Evolutionary conservation across 1,284 basidiomycete species (phyloP).

Genomic region (Sanghuangporus sanghuang): DNA sequence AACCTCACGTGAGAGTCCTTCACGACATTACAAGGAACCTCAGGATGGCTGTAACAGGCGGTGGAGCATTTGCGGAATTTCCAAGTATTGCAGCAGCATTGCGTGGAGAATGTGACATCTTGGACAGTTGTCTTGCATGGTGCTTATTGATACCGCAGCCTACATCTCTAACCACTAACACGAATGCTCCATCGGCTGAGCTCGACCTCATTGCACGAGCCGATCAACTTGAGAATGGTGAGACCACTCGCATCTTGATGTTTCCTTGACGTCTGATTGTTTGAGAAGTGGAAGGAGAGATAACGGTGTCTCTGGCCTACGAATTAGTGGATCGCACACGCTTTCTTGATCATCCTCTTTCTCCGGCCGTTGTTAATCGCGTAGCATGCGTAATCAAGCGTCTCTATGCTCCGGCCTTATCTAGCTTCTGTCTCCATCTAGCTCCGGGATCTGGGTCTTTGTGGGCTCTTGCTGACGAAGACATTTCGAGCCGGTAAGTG

Average conservation of each 20-base stretch:
- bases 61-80: constrained; percentile 28
- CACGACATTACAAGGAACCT: constrained; percentile 34
- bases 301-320: constrained; percentile 35
- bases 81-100: constrained; percentile 41
- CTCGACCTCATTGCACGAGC: constrained; percentile 38
- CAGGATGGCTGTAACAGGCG: constrained; percentile 26
- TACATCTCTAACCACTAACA: not conserved
- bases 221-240: constrained; percentile 37
- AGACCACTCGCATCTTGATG: constrained; percentile 20
- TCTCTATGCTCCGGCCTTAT: constrained; percentile 39
- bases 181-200: constrained; percentile 23
- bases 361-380: constrained; percentile 33
- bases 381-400: constrained; percentile 34
- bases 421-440: constrained; percentile 38
- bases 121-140: constrained; percentile 31
- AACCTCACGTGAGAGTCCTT: constrained; percentile 36
- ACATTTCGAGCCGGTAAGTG: constrained; percentile 4
- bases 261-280: not conserved
- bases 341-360: constrained; percentile 34
- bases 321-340: constrained; percentile 59
- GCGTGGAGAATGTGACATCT: constrained; percentile 38
- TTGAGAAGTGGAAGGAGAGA: constrained; percentile 31
- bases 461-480: constrained; percentile 28
- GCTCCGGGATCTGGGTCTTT: constrained; percentile 37
- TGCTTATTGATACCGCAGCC: not conserved